A percentile compares a stretch with the other conserved stretches of the same genome.
Conservation (phyloP, 345 rosid species). For the Anacardium occidentale region DNA sequence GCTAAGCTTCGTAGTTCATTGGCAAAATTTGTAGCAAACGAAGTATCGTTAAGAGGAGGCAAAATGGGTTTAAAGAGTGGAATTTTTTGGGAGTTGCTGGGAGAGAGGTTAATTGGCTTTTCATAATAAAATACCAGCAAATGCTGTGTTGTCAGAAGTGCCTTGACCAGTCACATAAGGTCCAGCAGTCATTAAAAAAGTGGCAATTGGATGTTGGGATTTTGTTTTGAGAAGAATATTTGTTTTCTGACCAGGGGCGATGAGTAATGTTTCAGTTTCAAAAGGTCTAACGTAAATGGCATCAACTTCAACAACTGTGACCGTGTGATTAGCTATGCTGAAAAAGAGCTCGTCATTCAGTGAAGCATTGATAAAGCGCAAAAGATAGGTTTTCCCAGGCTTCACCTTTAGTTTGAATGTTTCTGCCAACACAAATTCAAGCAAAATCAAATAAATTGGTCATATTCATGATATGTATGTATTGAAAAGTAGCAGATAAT, state of each 20-base stretch:
- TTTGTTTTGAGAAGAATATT: constrained; percentile 47
- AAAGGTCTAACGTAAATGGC: constrained; percentile 43
- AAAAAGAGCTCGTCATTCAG: constrained; percentile 57
- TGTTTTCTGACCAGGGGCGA: constrained; percentile 52
- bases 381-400: constrained; percentile 46
- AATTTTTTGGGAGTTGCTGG: constrained; percentile 30
- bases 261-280: constrained; percentile 33
- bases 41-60: constrained; percentile 56
- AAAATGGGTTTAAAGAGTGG: constrained; percentile 47
- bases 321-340: constrained; percentile 48
- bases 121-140: constrained; percentile 40
- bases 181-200: constrained; percentile 56
- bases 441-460: constrained; percentile 9
- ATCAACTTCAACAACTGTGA: constrained; percentile 46
- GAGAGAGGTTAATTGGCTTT: constrained; percentile 25
- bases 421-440: constrained; percentile 26
- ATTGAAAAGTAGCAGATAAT: no score
- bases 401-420: constrained; percentile 47
- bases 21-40: constrained; percentile 44
- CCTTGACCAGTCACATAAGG: constrained; percentile 69
- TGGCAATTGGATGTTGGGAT: constrained; percentile 38
- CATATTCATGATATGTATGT: neutral
- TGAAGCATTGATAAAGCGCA: constrained; percentile 47
- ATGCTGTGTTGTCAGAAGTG: constrained; percentile 49
- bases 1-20: constrained; percentile 52